Base-by-base conservation (phyloP, 352 stramenopile genomes). In the Phytophthora brassicae region DNA sequence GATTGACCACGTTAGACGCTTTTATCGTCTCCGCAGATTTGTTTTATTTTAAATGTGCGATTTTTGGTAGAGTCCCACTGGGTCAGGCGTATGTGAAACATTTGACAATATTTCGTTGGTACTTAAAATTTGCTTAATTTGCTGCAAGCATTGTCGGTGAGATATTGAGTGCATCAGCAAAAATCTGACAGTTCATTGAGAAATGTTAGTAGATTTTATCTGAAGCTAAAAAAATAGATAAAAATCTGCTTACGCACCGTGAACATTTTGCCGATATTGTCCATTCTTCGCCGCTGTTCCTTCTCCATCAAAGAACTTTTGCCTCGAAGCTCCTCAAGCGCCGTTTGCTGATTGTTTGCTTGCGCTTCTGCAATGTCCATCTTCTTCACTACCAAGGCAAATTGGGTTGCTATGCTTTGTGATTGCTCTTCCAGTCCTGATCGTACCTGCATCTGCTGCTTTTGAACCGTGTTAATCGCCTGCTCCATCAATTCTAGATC, bases 231-330 rank as follows among this genome's bases (percentile, higher is more conserved):
- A 20, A 7, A 20, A 17, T 7, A 4, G 9, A 29, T 6, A 58
- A 14, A 17, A 46, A 22, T n/a, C 8, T 29, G 13, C 6, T 8
- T 1, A 71, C 68, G 31, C 52, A 90, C 84, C 72, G 78, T 74
- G 54, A 91, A 90, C 77, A 89, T 90, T 19, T 84, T 87, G 58
- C 69, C 80, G 49, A 91, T 77, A 51, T 83, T 90, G 48, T 91
- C 82, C 82, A 91, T 90, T 5, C 84, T 69, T 43, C 74, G 71
- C 2, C 79, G 68, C 50, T 93, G 80, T 43, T 91, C 80, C 38
- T 76, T 87, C 64, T 93, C 84, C 58, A 93, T 74, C 2, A 64
- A 56, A 17, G 63, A 28, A 45, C 63, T 81, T 52, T 85, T 89
- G 17, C 64, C 54, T n/a, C 73, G 72, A 12, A 89, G 41, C 33